Conservation (phyloP, 208 protist species). For the Wallacemonas rigidus region DNA sequence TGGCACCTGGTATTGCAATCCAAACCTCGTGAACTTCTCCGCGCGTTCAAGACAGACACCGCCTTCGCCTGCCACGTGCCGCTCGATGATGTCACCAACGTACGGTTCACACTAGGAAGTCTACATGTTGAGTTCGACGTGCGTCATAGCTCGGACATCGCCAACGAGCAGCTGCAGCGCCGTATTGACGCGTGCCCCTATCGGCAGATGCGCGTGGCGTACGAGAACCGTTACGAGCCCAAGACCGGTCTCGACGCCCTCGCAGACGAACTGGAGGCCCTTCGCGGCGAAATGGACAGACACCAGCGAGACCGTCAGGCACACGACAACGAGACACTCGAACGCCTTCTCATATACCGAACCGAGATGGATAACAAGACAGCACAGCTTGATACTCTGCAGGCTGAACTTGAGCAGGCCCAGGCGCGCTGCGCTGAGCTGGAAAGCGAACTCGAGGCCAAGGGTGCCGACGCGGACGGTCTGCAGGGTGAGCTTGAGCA, state of each 20-base stretch:
- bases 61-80: slow-evolving; percentile 37
- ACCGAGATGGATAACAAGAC: slow-evolving; percentile 22
- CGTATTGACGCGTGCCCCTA: slow-evolving; percentile 24
- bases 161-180: slow-evolving; percentile 22
- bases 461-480: slow-evolving; percentile 22
- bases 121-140: slow-evolving; percentile 34
- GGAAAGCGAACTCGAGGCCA: slow-evolving; percentile 23
- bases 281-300: neutral
- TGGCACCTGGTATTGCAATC: slow-evolving; percentile 29
- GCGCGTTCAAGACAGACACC: slow-evolving; percentile 29
- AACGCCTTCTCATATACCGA: too few relatives aligned
- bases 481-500: slow-evolving; percentile 23
- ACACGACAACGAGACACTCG: too few relatives aligned
- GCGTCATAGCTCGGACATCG: slow-evolving; percentile 5
- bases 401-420: slow-evolving; percentile 23
- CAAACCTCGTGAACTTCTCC: slow-evolving; percentile 24
- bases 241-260: slow-evolving; percentile 33
- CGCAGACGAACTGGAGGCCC: slow-evolving; percentile 16
- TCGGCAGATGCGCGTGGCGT: slow-evolving; percentile 23
- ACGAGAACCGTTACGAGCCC: slow-evolving; percentile 22
- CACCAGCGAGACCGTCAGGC: too few relatives aligned
- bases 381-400: slow-evolving; percentile 15
- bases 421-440: slow-evolving; percentile 22
- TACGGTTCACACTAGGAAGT: slow-evolving; percentile 33
- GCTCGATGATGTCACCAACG: slow-evolving; percentile 17